Evolutionary conservation across 2,329 filamentous ascomycete species (phyloP).

Genomic region (Diplodia mutila): DNA sequence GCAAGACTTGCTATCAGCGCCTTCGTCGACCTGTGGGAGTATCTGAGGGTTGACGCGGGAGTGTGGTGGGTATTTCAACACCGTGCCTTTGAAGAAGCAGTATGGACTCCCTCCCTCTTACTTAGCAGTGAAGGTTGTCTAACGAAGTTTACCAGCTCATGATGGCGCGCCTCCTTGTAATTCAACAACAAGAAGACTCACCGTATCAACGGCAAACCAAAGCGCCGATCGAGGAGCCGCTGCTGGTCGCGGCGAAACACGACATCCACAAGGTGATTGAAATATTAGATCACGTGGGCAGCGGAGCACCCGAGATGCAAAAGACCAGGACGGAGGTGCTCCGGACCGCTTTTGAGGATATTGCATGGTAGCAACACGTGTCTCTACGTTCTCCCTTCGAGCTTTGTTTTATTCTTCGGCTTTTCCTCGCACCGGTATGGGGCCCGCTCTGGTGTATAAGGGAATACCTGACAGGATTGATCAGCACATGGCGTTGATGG

Average conservation of each 20-base stretch:
- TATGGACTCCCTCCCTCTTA: conserved; percentile 55
- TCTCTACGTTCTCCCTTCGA: background rate
- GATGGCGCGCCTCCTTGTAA: conserved; percentile 44
- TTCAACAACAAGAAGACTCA: conserved; percentile 40
- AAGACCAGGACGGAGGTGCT: conserved; percentile 53
- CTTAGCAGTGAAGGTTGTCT: background rate
- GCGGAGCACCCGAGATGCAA: conserved; percentile 52
- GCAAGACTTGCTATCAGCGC: conserved; percentile 74
- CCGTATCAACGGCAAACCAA: conserved; percentile 31
- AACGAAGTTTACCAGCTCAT: conserved; percentile 39
- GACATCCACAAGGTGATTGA: conserved; percentile 51
- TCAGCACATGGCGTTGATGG: background rate
- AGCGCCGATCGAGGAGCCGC: conserved; percentile 38
- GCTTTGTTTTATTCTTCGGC: background rate
- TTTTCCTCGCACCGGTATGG: background rate
- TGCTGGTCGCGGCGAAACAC: conserved; percentile 45
- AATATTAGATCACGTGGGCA: conserved; percentile 50
- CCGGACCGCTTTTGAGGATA: conserved; percentile 49
- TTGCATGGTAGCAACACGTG: conserved; percentile 27
- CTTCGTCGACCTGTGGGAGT: conserved; percentile 72
- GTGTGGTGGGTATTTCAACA: conserved; percentile 89
- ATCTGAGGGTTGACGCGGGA: conserved; percentile 71
- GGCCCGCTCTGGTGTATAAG: background rate
- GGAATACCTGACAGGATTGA: background rate
- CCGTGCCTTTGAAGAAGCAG: conserved; percentile 74